Conservation (phyloP, 768 basidiomycete species). For the Rhizopogon vinicolor region DNA sequence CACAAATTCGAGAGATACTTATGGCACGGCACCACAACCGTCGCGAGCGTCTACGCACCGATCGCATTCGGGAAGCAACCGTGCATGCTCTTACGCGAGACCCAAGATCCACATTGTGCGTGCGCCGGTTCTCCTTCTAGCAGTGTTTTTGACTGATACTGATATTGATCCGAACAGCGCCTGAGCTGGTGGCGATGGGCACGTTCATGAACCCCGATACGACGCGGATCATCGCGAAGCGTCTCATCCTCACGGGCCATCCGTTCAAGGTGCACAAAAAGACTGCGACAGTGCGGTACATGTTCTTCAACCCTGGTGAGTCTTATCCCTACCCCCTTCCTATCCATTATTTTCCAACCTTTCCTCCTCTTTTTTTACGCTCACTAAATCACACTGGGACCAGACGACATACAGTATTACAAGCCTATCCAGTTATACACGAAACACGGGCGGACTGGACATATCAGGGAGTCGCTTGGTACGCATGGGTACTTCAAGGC, state of each 20-base stretch:
- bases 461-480: conserved; percentile 88
- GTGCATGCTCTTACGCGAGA: conserved; percentile 73
- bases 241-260: conserved; percentile 93
- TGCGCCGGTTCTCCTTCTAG: conserved; percentile 23
- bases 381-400: conserved; percentile 1
- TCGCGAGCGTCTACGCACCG: conserved; percentile 89
- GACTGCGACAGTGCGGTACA: conserved; percentile 94
- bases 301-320: conserved; percentile 92
- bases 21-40: conserved; percentile 71
- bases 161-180: conserved; percentile 39
- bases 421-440: conserved; percentile 91
- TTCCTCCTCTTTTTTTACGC: background rate
- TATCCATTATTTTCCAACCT: no score
- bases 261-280: conserved; percentile 97
- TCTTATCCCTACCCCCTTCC: background rate
- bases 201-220: conserved; percentile 86
- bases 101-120: conserved; percentile 66
- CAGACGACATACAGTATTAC: conserved; percentile 89
- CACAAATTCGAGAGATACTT: conserved; percentile 95
- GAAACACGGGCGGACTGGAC: conserved; percentile 85
- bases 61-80: conserved; percentile 78
- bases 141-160: background rate
- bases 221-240: conserved; percentile 86
- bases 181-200: conserved; percentile 86
- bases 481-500: conserved; percentile 99